phyloP scores from a whole-genome alignment of 2,329 filamentous ascomycete genomes.

The Bertia moriformis region DNA sequence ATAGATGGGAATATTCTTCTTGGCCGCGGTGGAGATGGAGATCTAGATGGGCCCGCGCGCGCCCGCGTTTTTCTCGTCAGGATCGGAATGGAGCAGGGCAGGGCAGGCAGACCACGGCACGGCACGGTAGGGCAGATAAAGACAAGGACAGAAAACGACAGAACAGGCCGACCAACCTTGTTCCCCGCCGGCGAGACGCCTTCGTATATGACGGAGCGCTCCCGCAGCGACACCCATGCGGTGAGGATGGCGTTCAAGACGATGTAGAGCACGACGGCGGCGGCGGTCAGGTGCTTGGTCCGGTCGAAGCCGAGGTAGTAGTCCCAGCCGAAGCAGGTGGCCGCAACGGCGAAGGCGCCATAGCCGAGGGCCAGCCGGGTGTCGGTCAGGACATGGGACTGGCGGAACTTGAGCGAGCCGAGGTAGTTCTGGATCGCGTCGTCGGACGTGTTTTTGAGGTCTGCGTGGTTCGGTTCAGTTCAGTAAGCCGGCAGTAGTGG shows the following conservation, averaged over 20 bases:
- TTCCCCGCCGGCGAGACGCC: slow-evolving; percentile 53
- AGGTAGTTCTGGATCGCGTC: slow-evolving; percentile 91
- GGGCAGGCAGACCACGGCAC: background rate
- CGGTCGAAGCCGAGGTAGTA: slow-evolving; percentile 79
- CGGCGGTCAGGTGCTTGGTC: slow-evolving; percentile 68
- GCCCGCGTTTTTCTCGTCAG: slow-evolving; percentile 1
- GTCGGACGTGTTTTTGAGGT: slow-evolving; percentile 92
- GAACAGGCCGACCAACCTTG: slow-evolving; percentile 34
- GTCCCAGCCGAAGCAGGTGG: slow-evolving; percentile 77
- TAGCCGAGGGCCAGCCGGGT: slow-evolving; percentile 76
- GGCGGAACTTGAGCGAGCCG: slow-evolving; percentile 70
- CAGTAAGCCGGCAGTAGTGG: slow-evolving; percentile 5
- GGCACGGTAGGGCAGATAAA: slow-evolving; percentile 1
- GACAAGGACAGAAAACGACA: background rate
- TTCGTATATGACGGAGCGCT: slow-evolving; percentile 69
- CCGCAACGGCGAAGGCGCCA: slow-evolving; percentile 64
- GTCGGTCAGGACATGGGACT: slow-evolving; percentile 69
- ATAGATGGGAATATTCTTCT: slow-evolving; percentile 74
- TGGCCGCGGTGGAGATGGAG: slow-evolving; percentile 54
- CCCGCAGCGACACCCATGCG: slow-evolving; percentile 71
- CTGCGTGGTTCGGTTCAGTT: slow-evolving; percentile 32
- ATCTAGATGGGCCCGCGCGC: too few relatives aligned
- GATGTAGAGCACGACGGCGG: slow-evolving; percentile 68
- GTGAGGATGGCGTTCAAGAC: slow-evolving; percentile 65
- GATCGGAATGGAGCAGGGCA: background rate